Evolutionary conservation across 176 grass and related monocot genomes (phyloP), one percentile per base, ranked within the genome.

Genomic region (Lolium rigidum): DNA sequence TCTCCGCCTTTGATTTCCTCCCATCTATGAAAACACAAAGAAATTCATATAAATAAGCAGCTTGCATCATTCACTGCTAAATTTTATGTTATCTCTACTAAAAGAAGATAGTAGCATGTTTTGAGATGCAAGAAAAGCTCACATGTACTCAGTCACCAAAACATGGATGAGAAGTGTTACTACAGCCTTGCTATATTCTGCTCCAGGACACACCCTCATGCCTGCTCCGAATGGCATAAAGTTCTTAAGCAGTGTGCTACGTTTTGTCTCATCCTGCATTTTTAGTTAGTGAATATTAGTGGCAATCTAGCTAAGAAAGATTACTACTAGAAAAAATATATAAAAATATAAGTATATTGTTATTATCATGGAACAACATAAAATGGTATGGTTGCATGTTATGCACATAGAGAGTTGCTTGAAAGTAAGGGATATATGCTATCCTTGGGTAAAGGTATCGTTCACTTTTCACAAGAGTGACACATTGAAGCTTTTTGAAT

Each of bases 161-260:
- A 81, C 25, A 37, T 81, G 61, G 44, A 81, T 61, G 22, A 67
- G 28, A 81, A 67, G 16, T 52, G 79, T 24, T 20, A 50, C 18
- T 9, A 81, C 64, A 20, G 64, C 9, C 41, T 81, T 81, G 44
- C 39, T 67, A 67, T 66, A 81, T 9, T 67, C 79, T 37, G 79
- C 16, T 10, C 43, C 79, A 13, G 46, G 79, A 50, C 79, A 81
- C 28, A 50, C 22, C 61, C 79, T 49, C 5, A 18, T 67, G 61
- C 61, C 79, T 66, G 14, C 15, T 26, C 79, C 79, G 25, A 81
- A 67, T 37, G 79, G 61, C 44, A 67, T 37, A 14, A 81, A 81
- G 28, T 50, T 67, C 61, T 49, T 81, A 25, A 35, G 4, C 9
- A 35, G 9, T 9, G 44, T 67, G 61, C 60, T 67, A 3, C 43